Evolutionary conservation across 2,329 filamentous ascomycete genomes (phyloP).

Genomic region (Parastagonospora avenae): DNA sequence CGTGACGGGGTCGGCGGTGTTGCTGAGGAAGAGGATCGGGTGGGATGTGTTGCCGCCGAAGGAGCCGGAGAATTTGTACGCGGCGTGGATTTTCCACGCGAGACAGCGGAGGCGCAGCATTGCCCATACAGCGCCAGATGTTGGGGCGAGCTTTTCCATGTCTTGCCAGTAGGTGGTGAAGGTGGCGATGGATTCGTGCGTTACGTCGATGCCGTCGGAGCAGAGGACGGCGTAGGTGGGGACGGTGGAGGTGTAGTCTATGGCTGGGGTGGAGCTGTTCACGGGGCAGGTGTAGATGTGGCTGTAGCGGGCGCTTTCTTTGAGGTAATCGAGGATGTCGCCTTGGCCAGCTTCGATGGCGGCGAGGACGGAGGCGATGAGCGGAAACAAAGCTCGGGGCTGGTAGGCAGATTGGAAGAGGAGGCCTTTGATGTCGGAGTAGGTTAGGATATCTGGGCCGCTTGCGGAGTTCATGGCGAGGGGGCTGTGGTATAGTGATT

Average conservation of each 20-base stretch:
- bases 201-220: conserved; percentile 47
- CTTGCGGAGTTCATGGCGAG: conserved; percentile 38
- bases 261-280: conserved; percentile 21
- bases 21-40: conserved; percentile 63
- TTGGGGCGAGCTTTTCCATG: conserved; percentile 41
- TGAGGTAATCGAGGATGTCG: conserved; percentile 26
- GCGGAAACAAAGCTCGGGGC: conserved; percentile 41
- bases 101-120: conserved; percentile 46
- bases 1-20: conserved; percentile 64
- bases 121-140: conserved; percentile 47
- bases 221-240: conserved; percentile 45
- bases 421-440: conserved; percentile 45
- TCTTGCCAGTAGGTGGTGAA: conserved; percentile 45
- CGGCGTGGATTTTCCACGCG: conserved; percentile 44
- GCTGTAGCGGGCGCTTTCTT: conserved; percentile 8
- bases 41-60: conserved; percentile 52
- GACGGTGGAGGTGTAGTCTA: conserved; percentile 8
- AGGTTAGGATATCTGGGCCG: conserved; percentile 46
- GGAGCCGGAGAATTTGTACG: conserved; percentile 36
- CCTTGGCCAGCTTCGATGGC: conserved; percentile 39
- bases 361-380: conserved; percentile 42
- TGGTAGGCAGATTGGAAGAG: conserved; percentile 47
- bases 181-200: conserved; percentile 20
- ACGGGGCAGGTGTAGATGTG: conserved; percentile 37
- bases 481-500: conserved; percentile 49